These are phyloP conservation scores for Exophiala aquamarina DNA, from an alignment of 2,329 filamentous ascomycete genomes.

Conservation along the genomic window DNA sequence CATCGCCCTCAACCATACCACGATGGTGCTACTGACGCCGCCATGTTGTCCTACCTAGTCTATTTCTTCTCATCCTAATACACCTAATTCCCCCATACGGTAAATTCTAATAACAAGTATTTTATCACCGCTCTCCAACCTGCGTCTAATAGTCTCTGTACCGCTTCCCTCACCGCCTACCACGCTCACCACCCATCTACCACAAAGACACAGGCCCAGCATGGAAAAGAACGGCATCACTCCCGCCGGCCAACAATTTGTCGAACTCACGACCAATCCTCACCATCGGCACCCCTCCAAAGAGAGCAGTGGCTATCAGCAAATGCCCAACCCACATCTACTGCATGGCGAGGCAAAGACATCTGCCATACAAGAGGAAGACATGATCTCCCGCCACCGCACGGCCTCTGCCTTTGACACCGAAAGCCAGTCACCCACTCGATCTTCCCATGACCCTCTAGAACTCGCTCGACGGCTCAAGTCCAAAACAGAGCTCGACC, in stretches of 20 bases:
- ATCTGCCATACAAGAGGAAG: slow-evolving; percentile 23
- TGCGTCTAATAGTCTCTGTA: neutral
- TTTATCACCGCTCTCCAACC: no score
- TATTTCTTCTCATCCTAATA: no score
- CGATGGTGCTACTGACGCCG: no score
- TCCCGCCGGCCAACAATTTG: slow-evolving; percentile 13
- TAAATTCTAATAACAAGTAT: no score
- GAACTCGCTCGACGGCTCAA: slow-evolving; percentile 76
- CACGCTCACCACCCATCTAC: neutral
- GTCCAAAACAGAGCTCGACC: slow-evolving; percentile 70
- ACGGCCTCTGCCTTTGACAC: slow-evolving; percentile 39
- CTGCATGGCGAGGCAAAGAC: slow-evolving; percentile 26
- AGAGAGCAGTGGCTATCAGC: slow-evolving; percentile 10
- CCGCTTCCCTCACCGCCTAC: neutral
- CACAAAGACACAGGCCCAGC: neutral
- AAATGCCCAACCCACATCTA: slow-evolving; percentile 17
- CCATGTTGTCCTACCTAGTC: no score
- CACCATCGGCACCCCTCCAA: slow-evolving; percentile 10
- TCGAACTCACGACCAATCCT: slow-evolving; percentile 23
- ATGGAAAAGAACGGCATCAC: slow-evolving; percentile 1
- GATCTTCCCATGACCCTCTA: slow-evolving; percentile 75
- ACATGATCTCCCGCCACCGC: slow-evolving; percentile 22
- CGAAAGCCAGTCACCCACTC: slow-evolving; percentile 54
- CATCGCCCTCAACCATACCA: no score
- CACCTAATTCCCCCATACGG: no score